Conservation (phyloP, 257 asterid genomes). For the Gardenia jasminoides region DNA sequence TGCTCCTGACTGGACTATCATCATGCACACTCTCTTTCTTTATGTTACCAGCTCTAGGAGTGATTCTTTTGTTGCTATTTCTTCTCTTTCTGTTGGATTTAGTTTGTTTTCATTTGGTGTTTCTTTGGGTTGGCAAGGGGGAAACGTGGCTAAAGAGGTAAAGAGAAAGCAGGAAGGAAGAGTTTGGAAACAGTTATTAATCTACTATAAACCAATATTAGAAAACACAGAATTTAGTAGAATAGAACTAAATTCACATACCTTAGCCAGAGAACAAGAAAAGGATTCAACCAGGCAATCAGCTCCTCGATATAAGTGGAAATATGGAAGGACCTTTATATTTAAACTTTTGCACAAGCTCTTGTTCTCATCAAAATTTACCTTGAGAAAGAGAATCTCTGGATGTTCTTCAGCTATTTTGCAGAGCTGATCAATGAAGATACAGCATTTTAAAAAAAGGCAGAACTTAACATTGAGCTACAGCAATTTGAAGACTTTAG, state of each 20-base stretch:
- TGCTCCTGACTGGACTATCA: no score
- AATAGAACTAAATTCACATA: slow-evolving; percentile 13
- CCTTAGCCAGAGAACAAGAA: slow-evolving; percentile 85
- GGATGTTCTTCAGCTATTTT: slow-evolving; percentile 57
- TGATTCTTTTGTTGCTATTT: background rate
- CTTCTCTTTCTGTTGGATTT: background rate
- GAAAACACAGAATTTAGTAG: background rate
- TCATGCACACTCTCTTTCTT: background rate
- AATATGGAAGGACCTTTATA: slow-evolving; percentile 74
- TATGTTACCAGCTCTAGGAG: background rate
- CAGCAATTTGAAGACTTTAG: background rate
- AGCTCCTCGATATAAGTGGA: slow-evolving; percentile 73
- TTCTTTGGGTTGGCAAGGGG: background rate
- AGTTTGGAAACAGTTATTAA: background rate
- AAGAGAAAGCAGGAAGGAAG: background rate
- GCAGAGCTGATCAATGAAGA: slow-evolving; percentile 47
- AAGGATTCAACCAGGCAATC: slow-evolving; percentile 64
- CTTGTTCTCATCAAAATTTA: slow-evolving; percentile 77
- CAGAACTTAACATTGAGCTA: background rate
- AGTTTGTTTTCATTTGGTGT: background rate
- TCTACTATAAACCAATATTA: background rate
- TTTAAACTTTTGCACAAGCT: slow-evolving; percentile 67
- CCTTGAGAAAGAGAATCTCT: slow-evolving; percentile 64
- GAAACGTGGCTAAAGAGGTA: background rate
- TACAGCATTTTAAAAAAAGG: background rate